phyloP scores from a whole-genome alignment of 495 filamentous ascomycete species.

The Filosporella fistucella region DNA sequence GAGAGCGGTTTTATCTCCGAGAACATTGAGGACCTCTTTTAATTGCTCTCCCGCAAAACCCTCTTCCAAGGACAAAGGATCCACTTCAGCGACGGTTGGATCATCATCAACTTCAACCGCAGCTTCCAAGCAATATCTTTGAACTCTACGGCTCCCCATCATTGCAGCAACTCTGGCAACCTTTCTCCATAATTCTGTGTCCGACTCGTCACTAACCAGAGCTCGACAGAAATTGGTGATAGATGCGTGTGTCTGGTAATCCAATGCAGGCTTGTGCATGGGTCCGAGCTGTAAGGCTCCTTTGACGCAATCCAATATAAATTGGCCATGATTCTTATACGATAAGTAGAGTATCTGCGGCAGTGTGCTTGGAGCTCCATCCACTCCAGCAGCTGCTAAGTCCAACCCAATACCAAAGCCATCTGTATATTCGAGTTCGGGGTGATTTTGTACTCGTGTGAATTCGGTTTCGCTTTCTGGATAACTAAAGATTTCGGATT shows the following conservation, averaged over 20 bases:
- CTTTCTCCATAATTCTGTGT: slow-evolving; percentile 90
- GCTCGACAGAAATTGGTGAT: slow-evolving; percentile 67
- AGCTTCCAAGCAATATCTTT: slow-evolving; percentile 85
- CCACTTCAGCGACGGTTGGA: slow-evolving; percentile 61
- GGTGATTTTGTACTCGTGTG: slow-evolving; percentile 58
- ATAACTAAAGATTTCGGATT: slow-evolving; percentile 91
- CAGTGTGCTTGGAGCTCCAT: slow-evolving; percentile 71
- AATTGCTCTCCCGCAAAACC: slow-evolving; percentile 78
- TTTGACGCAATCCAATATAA: slow-evolving; percentile 68
- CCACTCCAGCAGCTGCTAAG: slow-evolving; percentile 43
- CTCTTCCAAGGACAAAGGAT: slow-evolving; percentile 80
- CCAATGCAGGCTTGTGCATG: slow-evolving; percentile 30
- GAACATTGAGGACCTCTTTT: slow-evolving; percentile 54
- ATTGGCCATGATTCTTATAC: slow-evolving; percentile 94
- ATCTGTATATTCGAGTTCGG: slow-evolving; percentile 41
- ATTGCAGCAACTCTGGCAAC: slow-evolving; percentile 72
- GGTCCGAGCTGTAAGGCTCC: slow-evolving; percentile 37
- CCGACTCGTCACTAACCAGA: slow-evolving; percentile 84
- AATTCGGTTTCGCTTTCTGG: slow-evolving; percentile 79
- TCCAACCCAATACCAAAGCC: slow-evolving; percentile 33
- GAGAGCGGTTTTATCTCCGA: slow-evolving; percentile 71
- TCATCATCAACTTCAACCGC: slow-evolving; percentile 83
- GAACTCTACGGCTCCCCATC: slow-evolving; percentile 69
- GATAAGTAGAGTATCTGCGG: slow-evolving; percentile 88
- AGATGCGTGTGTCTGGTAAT: slow-evolving; percentile 36